These are phyloP conservation scores for Penicillium malachiteum DNA, from an alignment of 495 filamentous ascomycete species.

Conservation along the genomic window DNA sequence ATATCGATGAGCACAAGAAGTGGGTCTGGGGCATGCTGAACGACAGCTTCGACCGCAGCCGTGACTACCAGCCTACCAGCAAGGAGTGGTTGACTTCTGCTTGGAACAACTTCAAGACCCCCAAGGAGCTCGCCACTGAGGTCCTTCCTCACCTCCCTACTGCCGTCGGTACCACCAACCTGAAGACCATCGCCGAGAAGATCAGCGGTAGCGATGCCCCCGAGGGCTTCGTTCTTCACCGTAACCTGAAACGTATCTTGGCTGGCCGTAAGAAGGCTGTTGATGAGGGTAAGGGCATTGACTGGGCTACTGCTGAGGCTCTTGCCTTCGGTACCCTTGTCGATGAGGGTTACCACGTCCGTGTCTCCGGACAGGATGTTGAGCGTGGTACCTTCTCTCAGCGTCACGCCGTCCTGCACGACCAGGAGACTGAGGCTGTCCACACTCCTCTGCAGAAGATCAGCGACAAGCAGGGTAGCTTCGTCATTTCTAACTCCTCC, in stretches of 20 bases:
- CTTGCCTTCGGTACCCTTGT: conserved; percentile 91
- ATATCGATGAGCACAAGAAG: conserved; percentile 98
- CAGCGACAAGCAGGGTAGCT: conserved; percentile 83
- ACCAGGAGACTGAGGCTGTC: conserved; percentile 88
- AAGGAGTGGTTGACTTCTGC: conserved; percentile 98
- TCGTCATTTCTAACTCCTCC: conserved; percentile 96
- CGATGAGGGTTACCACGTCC: conserved; percentile 90
- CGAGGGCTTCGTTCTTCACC: conserved; percentile 83
- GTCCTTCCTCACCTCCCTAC: conserved; percentile 91
- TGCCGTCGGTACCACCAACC: conserved; percentile 63
- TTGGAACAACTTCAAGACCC: conserved; percentile 99
- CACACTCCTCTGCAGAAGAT: conserved; percentile 92
- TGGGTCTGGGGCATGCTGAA: conserved; percentile 99
- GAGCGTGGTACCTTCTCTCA: conserved; percentile 99
- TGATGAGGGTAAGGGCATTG: conserved; percentile 88
- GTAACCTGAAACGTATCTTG: conserved; percentile 96
- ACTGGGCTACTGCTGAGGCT: conserved; percentile 96
- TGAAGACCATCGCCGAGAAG: conserved; percentile 75
- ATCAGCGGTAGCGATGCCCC: conserved; percentile 69
- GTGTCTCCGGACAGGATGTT: conserved; percentile 96
- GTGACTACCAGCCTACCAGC: conserved; percentile 92
- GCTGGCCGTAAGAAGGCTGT: conserved; percentile 87
- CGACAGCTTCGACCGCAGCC: conserved; percentile 93
- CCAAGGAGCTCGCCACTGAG: conserved; percentile 94
- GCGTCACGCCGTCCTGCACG: conserved; percentile 93